Base-by-base conservation (phyloP, 257 asterid genomes). In the Perilla frutescens region DNA sequence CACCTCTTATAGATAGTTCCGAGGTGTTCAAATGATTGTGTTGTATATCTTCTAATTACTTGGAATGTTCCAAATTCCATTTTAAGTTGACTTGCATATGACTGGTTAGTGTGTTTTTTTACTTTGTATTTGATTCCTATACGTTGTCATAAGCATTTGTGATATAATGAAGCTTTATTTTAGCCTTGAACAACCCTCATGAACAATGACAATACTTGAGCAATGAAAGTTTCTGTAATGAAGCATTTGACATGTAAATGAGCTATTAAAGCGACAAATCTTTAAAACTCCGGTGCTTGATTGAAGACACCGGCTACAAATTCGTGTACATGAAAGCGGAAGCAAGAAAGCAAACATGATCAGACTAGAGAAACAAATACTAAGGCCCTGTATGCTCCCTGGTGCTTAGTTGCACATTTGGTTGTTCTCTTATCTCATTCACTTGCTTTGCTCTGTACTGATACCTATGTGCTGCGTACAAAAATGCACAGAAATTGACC, bases 391-490 rank as follows among this genome's bases (percentile, higher is more conserved):
- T 15, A 8, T 59, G 57, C 71, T 68, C 82, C 70, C 71, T 79
- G 74, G 61, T 60, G 75, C 80, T 81, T 44, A 75, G 82, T 14
- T 67, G 72, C 56, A 66, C 68, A 15, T 11, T 74, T 77, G 71
- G 70, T 79, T 55, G 61, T 59, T 81, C 90, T 60, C 58, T 79
- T 8, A 45, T 73, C 77, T 80, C 88, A 7, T 13, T 67, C 65
- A 45, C 85, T 60, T 84, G 87, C 79, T 86, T 88, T 73, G 65
- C 73, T 81, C 99, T 87, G 83, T 94, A 94, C 80, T 90, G 82
- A 76, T 94, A 94, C 80, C 83, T 72, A 7, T 75, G 47, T 50
- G 99, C 96, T 1, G 97, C 95, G 14, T 87, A 94, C 78, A 90
- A 74, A 79, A 91, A 94, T 0, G 50, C 90, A 11, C 88, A 81